Conservation (phyloP, 306 rosid species). For the Ormosia emarginata region DNA sequence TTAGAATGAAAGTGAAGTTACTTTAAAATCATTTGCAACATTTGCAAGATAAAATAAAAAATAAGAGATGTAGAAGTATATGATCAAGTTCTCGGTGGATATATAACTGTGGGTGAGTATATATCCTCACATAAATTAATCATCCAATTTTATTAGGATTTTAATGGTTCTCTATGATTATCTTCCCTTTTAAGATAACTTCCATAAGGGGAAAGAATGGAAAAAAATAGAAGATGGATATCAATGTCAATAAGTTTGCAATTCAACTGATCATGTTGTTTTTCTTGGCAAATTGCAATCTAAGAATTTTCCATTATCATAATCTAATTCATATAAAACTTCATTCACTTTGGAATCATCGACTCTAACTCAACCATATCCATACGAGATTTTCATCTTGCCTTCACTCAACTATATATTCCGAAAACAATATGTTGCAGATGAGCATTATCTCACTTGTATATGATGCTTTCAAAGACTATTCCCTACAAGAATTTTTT, state of each 20-base stretch:
- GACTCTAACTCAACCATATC: neutral
- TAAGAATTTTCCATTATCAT: neutral
- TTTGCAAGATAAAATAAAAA: conserved; percentile 32
- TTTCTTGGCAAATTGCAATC: neutral
- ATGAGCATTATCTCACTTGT: neutral
- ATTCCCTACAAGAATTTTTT: neutral
- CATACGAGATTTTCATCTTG: neutral
- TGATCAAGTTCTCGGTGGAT: conserved; percentile 10
- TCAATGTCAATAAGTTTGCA: neutral
- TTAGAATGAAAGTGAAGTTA: conserved; percentile 18
- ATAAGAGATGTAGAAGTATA: conserved; percentile 45
- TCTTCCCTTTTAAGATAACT: neutral
- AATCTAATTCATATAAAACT: neutral
- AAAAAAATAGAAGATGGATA: neutral
- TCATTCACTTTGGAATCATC: neutral
- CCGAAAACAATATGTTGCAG: neutral
- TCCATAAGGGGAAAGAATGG: neutral
- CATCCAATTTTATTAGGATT: neutral
- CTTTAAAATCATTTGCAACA: conserved; percentile 43
- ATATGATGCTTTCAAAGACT: neutral
- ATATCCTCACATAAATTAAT: neutral
- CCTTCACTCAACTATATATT: neutral
- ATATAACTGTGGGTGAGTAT: neutral
- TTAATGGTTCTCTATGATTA: neutral
- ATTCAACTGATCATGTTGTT: neutral